Conservation (phyloP, 1,139 yeast genomes). For the Entelexis paramagnoliae region DNA sequence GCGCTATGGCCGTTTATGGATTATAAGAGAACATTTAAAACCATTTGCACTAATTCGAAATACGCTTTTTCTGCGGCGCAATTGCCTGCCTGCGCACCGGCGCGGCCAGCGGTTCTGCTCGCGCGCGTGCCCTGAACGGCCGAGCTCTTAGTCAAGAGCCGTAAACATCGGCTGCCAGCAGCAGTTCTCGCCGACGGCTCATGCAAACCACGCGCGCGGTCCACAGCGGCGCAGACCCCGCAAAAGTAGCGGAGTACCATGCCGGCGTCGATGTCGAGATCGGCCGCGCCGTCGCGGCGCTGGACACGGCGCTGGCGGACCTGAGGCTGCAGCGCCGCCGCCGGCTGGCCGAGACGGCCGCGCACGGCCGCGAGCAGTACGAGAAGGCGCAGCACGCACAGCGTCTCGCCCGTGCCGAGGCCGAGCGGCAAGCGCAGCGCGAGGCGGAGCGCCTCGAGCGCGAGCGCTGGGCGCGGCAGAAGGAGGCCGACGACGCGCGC, state of each 20-base stretch:
- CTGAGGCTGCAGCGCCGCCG: conserved; percentile 4
- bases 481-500: conserved; percentile 7
- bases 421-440: background rate
- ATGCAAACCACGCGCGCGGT: background rate
- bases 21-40: no score
- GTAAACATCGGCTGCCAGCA: background rate
- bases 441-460: conserved; percentile 8
- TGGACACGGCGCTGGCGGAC: conserved; percentile 3
- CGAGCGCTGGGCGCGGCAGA: conserved; percentile 10
- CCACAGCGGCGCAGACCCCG: background rate
- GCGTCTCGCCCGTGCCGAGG: background rate
- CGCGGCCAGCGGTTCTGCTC: no score
- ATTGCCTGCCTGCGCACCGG: no score
- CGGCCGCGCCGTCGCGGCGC: conserved; percentile 3
- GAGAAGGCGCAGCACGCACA: conserved; percentile 3
- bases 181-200: no score
- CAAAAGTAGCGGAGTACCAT: background rate
- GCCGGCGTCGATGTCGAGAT: conserved; percentile 5
- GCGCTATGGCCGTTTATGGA: no score
- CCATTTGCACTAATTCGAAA: no score
- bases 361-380: conserved; percentile 4
- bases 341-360: background rate
- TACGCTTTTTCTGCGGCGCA: no score
- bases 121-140: no score
- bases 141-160: background rate